A percentile compares a stretch with the other conserved stretches of the same genome.
These are phyloP conservation scores for Chalciporus pseudorubinellus DNA, from an alignment of 768 basidiomycete genomes.

Conservation along the genomic window DNA sequence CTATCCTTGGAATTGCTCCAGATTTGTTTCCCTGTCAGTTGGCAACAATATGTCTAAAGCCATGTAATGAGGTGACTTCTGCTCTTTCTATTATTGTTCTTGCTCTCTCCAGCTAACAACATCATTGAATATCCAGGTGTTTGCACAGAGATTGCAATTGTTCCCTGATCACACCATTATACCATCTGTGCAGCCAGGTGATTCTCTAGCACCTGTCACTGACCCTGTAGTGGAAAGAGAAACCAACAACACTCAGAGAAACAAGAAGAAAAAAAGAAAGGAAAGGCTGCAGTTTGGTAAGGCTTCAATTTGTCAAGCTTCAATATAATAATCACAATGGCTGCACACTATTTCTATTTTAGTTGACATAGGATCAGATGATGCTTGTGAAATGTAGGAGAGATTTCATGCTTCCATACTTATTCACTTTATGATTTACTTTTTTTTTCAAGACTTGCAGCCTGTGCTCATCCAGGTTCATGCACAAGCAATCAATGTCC, in stretches of 20 bases:
- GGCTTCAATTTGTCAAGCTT: neutral
- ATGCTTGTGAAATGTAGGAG: conserved; percentile 11
- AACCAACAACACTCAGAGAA: neutral
- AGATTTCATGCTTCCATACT: neutral
- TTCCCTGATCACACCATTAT: conserved; percentile 19
- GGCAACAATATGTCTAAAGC: conserved; percentile 44
- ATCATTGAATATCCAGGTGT: conserved; percentile 7
- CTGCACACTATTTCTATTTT: neutral
- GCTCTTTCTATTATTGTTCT: neutral
- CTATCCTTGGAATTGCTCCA: conserved; percentile 42
- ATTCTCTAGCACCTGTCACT: neutral
- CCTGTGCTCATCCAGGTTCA: conserved; percentile 48
- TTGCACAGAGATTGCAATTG: conserved; percentile 19
- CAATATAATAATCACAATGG: neutral
- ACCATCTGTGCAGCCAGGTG: conserved; percentile 4
- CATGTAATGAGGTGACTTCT: conserved; percentile 43
- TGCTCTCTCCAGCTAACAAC: neutral
- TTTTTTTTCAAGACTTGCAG: conserved; percentile 24
- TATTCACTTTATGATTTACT: neutral
- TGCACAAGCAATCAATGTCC: conserved; percentile 41
- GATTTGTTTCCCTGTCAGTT: conserved; percentile 50
- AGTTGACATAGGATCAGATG: conserved; percentile 8
- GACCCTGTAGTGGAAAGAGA: conserved; percentile 1
- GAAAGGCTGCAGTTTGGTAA: conserved; percentile 18
- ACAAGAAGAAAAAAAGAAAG: conserved; percentile 1